Percentiles rank a stretch among this genome's conserved stretches.
Conservation (phyloP, 1,139 yeast genomes). For the Kodamaea anthophila region DNA sequence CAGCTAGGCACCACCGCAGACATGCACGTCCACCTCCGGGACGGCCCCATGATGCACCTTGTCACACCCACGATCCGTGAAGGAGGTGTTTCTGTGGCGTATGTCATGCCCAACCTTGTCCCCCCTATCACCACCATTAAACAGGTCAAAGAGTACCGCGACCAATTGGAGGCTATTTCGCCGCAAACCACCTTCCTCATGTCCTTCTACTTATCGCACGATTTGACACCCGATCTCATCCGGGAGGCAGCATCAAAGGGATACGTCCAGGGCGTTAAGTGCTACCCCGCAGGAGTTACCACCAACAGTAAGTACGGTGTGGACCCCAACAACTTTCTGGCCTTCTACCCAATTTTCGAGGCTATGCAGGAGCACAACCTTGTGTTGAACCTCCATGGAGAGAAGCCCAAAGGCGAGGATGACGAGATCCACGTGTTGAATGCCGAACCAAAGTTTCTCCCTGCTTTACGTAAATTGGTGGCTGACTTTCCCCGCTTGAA, state of each 20-base stretch:
- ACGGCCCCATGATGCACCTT: constrained; percentile 85
- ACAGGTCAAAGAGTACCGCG: constrained; percentile 65
- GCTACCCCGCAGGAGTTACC: constrained; percentile 98
- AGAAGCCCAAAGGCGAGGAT: constrained; percentile 59
- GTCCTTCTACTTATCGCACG: constrained; percentile 78
- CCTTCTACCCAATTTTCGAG: constrained; percentile 81
- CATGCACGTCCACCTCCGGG: constrained; percentile 93
- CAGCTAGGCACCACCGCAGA: constrained; percentile 86
- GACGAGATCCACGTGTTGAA: constrained; percentile 75
- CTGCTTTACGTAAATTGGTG: constrained; percentile 80
- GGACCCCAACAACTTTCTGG: constrained; percentile 82
- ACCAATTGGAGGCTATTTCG: constrained; percentile 55
- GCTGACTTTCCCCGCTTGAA: constrained; percentile 78
- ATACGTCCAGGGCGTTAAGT: constrained; percentile 79
- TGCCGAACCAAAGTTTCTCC: constrained; percentile 89
- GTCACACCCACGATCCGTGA: constrained; percentile 84
- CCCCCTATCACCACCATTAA: constrained; percentile 89
- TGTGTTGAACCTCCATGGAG: constrained; percentile 90
- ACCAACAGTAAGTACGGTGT: constrained; percentile 94
- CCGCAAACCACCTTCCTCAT: constrained; percentile 85
- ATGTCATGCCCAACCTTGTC: constrained; percentile 91
- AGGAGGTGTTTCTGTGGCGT: constrained; percentile 89
- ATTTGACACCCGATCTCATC: constrained; percentile 79
- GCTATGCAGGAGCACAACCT: constrained; percentile 76
- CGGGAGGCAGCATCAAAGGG: constrained; percentile 69